phyloP scores from a whole-genome alignment of 2,329 filamentous ascomycete species.

The Zopfia rhizophila region DNA sequence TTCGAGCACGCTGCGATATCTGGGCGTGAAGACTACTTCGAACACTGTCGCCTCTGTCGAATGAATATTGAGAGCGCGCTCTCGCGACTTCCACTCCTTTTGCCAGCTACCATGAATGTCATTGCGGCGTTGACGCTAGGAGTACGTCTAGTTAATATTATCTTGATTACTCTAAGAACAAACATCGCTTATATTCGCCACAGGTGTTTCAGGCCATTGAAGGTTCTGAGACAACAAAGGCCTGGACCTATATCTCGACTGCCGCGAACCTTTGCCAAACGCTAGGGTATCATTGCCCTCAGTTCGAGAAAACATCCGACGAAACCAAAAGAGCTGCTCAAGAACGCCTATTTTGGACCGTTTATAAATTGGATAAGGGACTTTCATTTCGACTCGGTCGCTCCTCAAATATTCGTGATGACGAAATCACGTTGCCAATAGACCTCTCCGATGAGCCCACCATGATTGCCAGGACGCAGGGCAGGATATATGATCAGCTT shows the following conservation, averaged over 20 bases:
- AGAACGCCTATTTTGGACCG: slow-evolving; percentile 48
- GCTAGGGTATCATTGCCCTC: slow-evolving; percentile 44
- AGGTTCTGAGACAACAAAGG: slow-evolving; percentile 40
- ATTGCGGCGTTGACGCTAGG: slow-evolving; percentile 50
- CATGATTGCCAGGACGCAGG: slow-evolving; percentile 39
- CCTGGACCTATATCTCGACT: slow-evolving; percentile 52
- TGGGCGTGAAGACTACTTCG: slow-evolving; percentile 29
- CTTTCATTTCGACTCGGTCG: slow-evolving; percentile 51
- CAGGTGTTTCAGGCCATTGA: slow-evolving; percentile 50
- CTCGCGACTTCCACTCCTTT: slow-evolving; percentile 41
- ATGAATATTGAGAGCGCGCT: slow-evolving; percentile 39
- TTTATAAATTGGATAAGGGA: slow-evolving; percentile 51
- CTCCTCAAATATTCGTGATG: slow-evolving; percentile 46
- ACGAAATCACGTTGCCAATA: slow-evolving; percentile 39
- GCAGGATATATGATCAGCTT: slow-evolving; percentile 46
- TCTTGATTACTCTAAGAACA: too few relatives aligned
- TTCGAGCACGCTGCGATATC: slow-evolving; percentile 41
- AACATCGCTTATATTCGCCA: background rate
- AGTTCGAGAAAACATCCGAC: slow-evolving; percentile 9
- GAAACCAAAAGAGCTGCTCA: slow-evolving; percentile 9
- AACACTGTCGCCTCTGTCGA: slow-evolving; percentile 36
- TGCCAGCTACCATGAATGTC: slow-evolving; percentile 44
- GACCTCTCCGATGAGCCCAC: slow-evolving; percentile 26
- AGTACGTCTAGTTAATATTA: slow-evolving; percentile 38
- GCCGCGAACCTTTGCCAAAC: slow-evolving; percentile 49